Percentiles rank a stretch among this genome's conserved stretches.
Evolutionary conservation across 176 grass and related monocot species (phyloP).

Genomic region (Chrysopogon serrulatus): DNA sequence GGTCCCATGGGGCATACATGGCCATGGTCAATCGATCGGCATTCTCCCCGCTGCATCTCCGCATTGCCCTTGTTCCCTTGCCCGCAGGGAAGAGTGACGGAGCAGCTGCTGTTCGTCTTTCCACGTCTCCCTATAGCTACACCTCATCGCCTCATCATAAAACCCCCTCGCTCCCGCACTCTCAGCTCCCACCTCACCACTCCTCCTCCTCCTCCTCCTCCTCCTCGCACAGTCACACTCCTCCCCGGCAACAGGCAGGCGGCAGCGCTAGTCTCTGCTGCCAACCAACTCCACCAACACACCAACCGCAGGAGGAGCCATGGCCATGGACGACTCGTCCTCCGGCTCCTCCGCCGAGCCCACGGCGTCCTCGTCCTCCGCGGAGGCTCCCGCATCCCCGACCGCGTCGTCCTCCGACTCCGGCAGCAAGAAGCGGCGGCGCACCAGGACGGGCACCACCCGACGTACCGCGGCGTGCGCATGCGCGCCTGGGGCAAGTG

Average conservation of each 20-base stretch:
- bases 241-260: neutral
- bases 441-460: constrained; percentile 61
- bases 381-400: constrained; percentile 15
- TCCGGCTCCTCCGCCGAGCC: constrained; percentile 38
- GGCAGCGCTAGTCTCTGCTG: neutral
- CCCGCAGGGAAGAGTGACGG: neutral
- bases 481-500: constrained; percentile 94
- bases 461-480: constrained; percentile 80
- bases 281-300: constrained; percentile 45
- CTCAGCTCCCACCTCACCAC: constrained; percentile 9
- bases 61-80: constrained; percentile 1
- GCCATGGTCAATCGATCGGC: neutral
- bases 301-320: neutral
- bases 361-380: constrained; percentile 35
- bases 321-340: constrained; percentile 37
- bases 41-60: neutral
- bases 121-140: neutral
- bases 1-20: constrained; percentile 1
- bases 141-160: constrained; percentile 43
- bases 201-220: neutral
- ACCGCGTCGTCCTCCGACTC: constrained; percentile 25
- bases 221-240: neutral
- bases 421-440: constrained; percentile 21
- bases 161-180: constrained; percentile 24
- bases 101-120: constrained; percentile 12